Evolutionary conservation across 208 protist species (phyloP).

Genomic region (Histomonas meleagridis): DNA sequence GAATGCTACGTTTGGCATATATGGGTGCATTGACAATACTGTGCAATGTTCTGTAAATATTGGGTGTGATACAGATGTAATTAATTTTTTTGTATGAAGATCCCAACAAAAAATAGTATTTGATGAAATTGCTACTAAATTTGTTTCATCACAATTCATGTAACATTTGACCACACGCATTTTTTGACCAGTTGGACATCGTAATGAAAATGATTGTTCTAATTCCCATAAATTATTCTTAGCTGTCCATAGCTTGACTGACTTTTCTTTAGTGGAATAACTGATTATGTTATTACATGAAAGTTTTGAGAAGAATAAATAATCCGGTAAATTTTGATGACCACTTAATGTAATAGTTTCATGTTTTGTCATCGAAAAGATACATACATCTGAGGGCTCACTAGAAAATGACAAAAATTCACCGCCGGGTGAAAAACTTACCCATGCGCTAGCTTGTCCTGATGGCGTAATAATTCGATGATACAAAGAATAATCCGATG

Average conservation of each 20-base stretch:
- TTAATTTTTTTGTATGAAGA: neutral
- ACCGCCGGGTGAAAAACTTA: neutral
- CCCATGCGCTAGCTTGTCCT: neutral
- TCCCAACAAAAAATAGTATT: neutral
- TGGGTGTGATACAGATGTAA: neutral
- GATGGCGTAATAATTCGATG: neutral
- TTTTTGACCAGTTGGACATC: neutral
- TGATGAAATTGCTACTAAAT: neutral
- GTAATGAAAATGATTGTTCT: neutral
- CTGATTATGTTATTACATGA: neutral
- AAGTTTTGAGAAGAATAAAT: neutral
- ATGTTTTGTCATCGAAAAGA: neutral
- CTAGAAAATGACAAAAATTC: neutral
- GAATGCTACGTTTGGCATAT: neutral
- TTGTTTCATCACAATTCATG: slow-evolving; percentile 4
- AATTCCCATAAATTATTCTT: neutral
- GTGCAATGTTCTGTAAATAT: neutral
- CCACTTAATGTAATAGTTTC: neutral
- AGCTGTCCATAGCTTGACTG: neutral
- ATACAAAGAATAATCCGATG: neutral
- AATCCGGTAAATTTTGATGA: neutral
- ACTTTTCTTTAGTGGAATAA: neutral
- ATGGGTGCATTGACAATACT: neutral
- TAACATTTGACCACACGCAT: neutral
- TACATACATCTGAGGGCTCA: neutral